Percentiles rank a stretch among this genome's conserved stretches.
Conservation (phyloP, 192 early-diverging fungal species). For the Coemansia sp. region DNA sequence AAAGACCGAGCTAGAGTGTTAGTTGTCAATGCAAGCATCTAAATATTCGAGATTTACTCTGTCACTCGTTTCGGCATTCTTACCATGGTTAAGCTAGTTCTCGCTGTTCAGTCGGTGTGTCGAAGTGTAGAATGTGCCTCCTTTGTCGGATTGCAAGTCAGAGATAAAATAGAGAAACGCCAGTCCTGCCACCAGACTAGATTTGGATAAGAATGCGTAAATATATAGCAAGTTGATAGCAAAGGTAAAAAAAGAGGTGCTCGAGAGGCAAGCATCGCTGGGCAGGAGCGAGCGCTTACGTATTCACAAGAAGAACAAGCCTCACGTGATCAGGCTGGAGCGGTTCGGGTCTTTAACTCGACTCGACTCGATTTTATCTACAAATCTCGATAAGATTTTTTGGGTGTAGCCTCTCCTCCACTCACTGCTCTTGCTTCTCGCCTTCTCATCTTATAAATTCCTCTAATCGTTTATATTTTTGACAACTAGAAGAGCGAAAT, state of each 20-base stretch:
- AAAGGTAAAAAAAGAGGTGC: neutral
- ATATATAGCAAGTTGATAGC: neutral
- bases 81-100: slow-evolving; percentile 22
- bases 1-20: neutral
- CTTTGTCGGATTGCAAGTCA: neutral
- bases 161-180: neutral
- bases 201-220: neutral
- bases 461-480: neutral
- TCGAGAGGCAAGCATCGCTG: neutral
- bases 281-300: slow-evolving; percentile 12
- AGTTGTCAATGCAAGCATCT: neutral
- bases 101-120: slow-evolving; percentile 1
- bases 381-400: neutral
- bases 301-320: neutral
- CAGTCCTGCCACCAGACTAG: neutral
- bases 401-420: neutral
- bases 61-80: neutral
- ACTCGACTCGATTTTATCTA: neutral
- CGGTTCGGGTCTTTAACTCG: neutral
- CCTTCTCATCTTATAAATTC: neutral
- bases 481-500: slow-evolving; percentile 14
- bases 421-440: slow-evolving; percentile 6
- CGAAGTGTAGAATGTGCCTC: slow-evolving; percentile 4
- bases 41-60: too few relatives aligned
- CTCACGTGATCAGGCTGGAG: slow-evolving; percentile 12